phyloP scores from a whole-genome alignment of 495 filamentous ascomycete species.

The Corynascus novoguineensis region DNA sequence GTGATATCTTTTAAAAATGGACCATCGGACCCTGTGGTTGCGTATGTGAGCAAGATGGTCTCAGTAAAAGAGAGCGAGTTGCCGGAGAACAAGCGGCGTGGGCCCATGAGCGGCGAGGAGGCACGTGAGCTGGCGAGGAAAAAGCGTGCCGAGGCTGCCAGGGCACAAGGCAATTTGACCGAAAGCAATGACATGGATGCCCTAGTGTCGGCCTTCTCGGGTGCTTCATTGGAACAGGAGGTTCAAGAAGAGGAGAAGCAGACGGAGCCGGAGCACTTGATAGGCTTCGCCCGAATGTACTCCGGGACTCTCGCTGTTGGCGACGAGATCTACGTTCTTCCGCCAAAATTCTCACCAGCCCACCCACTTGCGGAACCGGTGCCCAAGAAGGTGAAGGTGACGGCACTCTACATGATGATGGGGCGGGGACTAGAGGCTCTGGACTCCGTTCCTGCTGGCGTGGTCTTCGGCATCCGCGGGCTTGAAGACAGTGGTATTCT shows the following conservation, averaged over 20 bases:
- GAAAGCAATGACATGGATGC: constrained; percentile 26
- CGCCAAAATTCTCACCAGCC: constrained; percentile 84
- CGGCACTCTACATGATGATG: constrained; percentile 93
- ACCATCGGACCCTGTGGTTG: constrained; percentile 71
- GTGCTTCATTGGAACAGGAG: constrained; percentile 43
- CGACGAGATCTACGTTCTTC: constrained; percentile 82
- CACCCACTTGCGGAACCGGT: constrained; percentile 69
- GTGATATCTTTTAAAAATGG: constrained; percentile 72
- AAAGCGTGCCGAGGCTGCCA: constrained; percentile 81
- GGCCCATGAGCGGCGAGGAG: constrained; percentile 77
- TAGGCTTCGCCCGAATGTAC: constrained; percentile 91
- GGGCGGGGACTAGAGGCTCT: constrained; percentile 81
- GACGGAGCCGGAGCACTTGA: constrained; percentile 74
- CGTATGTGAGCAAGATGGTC: constrained; percentile 98
- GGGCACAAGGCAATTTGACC: constrained; percentile 50
- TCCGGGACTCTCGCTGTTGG: constrained; percentile 86
- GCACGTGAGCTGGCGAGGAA: constrained; percentile 80
- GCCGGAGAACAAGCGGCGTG: constrained; percentile 69
- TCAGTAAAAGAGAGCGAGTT: constrained; percentile 89
- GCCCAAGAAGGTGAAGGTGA: constrained; percentile 78
- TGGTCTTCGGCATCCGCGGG: constrained; percentile 93
- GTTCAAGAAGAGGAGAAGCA: constrained; percentile 49
- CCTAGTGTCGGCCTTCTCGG: constrained; percentile 31
- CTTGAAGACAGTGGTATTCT: constrained; percentile 78
- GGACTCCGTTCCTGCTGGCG: constrained; percentile 79